A percentile compares a stretch with the other conserved stretches of the same genome.
phyloP scores from a whole-genome alignment of 2,329 filamentous ascomycete species.

The Pseudogymnoascus sp. region DNA sequence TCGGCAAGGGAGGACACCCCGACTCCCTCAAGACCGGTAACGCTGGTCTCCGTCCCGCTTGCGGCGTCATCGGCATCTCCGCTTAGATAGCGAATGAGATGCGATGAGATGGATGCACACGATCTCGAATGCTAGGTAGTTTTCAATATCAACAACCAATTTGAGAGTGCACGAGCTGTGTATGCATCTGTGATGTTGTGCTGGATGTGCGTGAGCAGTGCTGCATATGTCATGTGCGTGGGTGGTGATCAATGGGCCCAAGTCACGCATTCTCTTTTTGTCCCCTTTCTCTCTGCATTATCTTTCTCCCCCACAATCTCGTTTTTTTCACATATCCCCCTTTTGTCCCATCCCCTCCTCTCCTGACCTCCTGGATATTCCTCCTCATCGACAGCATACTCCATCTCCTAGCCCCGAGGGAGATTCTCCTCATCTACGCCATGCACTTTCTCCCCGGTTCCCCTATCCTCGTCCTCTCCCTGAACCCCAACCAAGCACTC shows the following conservation, averaged over 20 bases:
- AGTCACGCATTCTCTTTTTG: not conserved
- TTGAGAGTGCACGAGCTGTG: not conserved
- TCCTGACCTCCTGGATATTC: not conserved
- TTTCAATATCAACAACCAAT: not conserved
- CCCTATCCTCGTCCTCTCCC: not conserved
- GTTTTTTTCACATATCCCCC: not conserved
- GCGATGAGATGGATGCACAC: not conserved
- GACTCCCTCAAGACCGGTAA: slow-evolving; percentile 99
- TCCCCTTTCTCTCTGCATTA: not conserved
- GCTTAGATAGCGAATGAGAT: slow-evolving; percentile 41
- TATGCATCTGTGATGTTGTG: not conserved
- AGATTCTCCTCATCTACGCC: not conserved
- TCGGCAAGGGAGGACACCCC: slow-evolving; percentile 84
- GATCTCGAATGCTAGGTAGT: not conserved
- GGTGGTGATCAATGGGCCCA: not conserved
- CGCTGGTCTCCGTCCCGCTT: slow-evolving; percentile 85
- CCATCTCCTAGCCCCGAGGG: not conserved
- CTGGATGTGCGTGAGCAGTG: not conserved
- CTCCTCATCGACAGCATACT: not conserved
- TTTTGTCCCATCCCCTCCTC: not conserved
- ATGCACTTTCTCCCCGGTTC: not conserved
- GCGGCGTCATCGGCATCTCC: slow-evolving; percentile 90
- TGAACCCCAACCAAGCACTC: too few species aligned
- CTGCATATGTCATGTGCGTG: not conserved
- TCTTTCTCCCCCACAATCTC: not conserved